phyloP scores from a whole-genome alignment of 371 early-diverging fungal species.

The Zancudomyces culisetae region DNA sequence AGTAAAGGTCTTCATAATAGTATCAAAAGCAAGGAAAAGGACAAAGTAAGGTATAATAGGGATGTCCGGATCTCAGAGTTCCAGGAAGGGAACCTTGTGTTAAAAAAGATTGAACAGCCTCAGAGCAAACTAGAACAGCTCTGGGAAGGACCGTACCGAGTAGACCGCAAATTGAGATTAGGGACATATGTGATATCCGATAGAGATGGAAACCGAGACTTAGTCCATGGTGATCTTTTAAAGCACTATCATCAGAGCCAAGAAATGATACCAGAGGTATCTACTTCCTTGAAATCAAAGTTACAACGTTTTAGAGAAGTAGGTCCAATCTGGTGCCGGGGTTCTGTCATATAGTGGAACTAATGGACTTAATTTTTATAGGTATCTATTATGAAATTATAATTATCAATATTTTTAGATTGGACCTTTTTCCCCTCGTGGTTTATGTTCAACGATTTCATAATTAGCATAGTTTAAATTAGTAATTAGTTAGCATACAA shows the following conservation, averaged over 20 bases:
- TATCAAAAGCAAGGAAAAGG: not conserved
- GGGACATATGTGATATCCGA: slow-evolving; percentile 1
- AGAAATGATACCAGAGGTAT: not conserved
- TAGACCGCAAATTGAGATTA: not conserved
- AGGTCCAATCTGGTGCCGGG: too few relatives aligned
- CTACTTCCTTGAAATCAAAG: not conserved
- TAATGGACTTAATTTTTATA: too few relatives aligned
- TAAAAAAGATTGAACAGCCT: not conserved
- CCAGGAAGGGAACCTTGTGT: not conserved
- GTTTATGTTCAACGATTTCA: too few relatives aligned
- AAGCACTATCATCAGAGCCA: not conserved
- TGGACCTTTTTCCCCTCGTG: too few relatives aligned
- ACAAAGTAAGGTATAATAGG: not conserved
- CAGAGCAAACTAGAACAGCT: not conserved
- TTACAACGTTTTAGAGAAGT: not conserved
- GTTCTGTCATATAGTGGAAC: too few relatives aligned
- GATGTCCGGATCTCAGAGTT: not conserved
- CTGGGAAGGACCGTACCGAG: not conserved
- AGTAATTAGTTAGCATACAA: too few relatives aligned
- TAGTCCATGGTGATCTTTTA: slow-evolving; percentile 1
- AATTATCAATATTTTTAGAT: too few relatives aligned
- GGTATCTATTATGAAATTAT: too few relatives aligned
- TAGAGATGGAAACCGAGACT: not conserved
- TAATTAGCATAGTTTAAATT: too few relatives aligned
- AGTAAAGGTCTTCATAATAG: not conserved